Evolutionary conservation across 306 rosid genomes (phyloP).

Genomic region (Trifolium subterraneum): DNA sequence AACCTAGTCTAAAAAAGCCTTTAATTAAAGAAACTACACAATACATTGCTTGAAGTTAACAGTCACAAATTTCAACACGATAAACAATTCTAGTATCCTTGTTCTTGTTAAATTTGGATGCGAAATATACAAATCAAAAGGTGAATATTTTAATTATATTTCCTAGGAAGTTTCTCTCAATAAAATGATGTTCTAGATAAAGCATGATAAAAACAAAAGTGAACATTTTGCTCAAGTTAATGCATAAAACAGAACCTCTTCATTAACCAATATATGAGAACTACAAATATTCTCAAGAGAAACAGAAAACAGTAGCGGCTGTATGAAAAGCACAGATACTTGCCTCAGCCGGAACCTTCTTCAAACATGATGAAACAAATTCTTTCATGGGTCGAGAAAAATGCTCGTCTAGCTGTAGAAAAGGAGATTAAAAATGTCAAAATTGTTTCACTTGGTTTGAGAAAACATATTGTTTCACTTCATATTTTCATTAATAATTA

Average conservation of each 20-base stretch:
- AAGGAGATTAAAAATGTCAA: slow-evolving; percentile 41
- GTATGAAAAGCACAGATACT: slow-evolving; percentile 38
- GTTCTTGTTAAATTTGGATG: slow-evolving; percentile 27
- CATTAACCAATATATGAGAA: slow-evolving; percentile 18
- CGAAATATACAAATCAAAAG: background rate
- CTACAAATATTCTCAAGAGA: slow-evolving; percentile 24
- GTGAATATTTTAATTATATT: slow-evolving; percentile 12
- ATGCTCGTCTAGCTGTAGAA: slow-evolving; percentile 94
- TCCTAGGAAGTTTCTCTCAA: background rate
- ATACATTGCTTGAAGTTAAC: slow-evolving; percentile 19
- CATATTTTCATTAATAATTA: slow-evolving; percentile 3
- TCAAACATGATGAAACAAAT: slow-evolving; percentile 87
- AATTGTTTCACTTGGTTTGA: slow-evolving; percentile 14
- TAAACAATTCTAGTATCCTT: slow-evolving; percentile 2
- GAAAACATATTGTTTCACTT: background rate
- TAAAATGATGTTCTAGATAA: slow-evolving; percentile 21
- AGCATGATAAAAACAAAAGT: slow-evolving; percentile 15
- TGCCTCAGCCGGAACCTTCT: slow-evolving; percentile 97
- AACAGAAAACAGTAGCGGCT: slow-evolving; percentile 31
- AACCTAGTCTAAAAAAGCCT: slow-evolving; percentile 29
- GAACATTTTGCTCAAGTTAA: slow-evolving; percentile 20
- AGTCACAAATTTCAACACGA: slow-evolving; percentile 22
- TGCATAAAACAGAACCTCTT: slow-evolving; percentile 30
- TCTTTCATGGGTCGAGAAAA: slow-evolving; percentile 97
- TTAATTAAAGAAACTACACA: slow-evolving; percentile 17